Conservation (phyloP, 179 eudicot species). For the Corrigiola litoralis region DNA sequence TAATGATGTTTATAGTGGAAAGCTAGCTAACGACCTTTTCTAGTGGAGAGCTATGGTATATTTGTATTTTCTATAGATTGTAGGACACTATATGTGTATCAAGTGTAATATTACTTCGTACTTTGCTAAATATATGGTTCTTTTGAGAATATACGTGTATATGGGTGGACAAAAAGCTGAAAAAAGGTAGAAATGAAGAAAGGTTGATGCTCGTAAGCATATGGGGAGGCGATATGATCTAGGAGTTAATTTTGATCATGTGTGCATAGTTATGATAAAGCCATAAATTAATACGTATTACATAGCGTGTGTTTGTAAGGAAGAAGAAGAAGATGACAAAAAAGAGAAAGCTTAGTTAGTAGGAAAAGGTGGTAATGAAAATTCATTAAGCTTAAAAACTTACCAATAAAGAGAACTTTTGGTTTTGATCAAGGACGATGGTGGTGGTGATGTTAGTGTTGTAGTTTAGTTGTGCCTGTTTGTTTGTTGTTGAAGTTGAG, state of each 20-base stretch:
- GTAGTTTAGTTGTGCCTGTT: neutral
- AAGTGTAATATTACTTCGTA: no score
- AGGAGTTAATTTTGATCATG: constrained; percentile 1
- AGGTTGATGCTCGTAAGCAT: neutral
- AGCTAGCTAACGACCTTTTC: no score
- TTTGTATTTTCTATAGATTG: no score
- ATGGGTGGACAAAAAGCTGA: neutral
- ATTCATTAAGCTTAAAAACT: neutral
- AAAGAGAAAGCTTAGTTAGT: constrained; percentile 8
- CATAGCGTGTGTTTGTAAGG: neutral
- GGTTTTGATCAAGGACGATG: neutral
- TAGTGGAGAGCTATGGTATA: no score
- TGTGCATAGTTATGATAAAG: neutral
- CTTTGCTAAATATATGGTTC: no score
- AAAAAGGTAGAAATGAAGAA: neutral
- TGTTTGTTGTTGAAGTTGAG: neutral
- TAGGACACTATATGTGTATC: no score
- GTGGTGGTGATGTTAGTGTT: neutral
- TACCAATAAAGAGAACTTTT: constrained; percentile 1
- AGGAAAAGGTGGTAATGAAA: constrained; percentile 1
- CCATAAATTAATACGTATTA: neutral
- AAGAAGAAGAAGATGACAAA: neutral
- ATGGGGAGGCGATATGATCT: no score
- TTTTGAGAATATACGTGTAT: no score
- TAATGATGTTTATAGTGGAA: no score